Evolutionary conservation across 345 rosid genomes (phyloP), one percentile per base, ranked within the genome.

Genomic region (Capsella bursapastoris): DNA sequence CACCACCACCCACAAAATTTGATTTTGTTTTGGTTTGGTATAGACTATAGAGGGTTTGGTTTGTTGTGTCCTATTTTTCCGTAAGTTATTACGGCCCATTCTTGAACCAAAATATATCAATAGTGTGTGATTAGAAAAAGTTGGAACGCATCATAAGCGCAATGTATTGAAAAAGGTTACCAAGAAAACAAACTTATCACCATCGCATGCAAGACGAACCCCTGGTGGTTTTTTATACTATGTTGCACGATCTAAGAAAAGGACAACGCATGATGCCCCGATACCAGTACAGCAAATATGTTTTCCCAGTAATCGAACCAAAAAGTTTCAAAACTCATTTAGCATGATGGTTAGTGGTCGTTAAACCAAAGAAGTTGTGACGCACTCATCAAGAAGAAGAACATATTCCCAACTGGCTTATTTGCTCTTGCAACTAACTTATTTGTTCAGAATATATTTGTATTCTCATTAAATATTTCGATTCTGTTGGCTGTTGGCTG

Each of bases 381-480:
- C 15, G 57, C 51, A 49, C n/a, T 57, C 41, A 37, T 28, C 12
- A 7, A 31, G 72, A 56, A 56, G 32, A 57, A 48, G 25, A 65
- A 66, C 16, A 74, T 22, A 22, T 22, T 37, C 61, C 48, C 74
- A 68, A 69, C 69, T 61, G 57, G 64, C 69, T 68, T 25, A 10
- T 60, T 60, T 41, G 49, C 45, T 67, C 50, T 68, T 60, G 64
- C 74, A 75, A 68, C 74, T 53, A 75, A 75, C 74, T 68, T 61
- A 41, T 53, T 68, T 68, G 70, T 53, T 75, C 79, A 61, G 13
- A 41, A 10, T 49, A 29, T 68, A 48, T 60, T 41, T 43, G 28
- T 43, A 0, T 55, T 44, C 2, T 28, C 25, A 28, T 61, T 50
- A 10, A 51, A 38, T 55, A 37, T 57, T 27, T 47, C 66, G 12